These are phyloP conservation scores for Centella asiatica DNA, from an alignment of 129 eudicot genomes.

Conservation along the genomic window DNA sequence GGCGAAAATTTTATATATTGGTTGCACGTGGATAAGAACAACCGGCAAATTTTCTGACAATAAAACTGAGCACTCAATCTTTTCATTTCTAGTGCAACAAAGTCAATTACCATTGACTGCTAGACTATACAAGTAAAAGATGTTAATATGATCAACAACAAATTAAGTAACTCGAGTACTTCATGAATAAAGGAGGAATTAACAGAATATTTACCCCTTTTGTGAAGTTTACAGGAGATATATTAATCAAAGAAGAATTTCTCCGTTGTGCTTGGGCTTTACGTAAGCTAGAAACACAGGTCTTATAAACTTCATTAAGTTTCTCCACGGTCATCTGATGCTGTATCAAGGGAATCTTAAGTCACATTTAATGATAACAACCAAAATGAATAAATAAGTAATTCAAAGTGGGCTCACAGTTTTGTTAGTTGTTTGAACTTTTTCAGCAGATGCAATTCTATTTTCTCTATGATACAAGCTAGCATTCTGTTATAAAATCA, in stretches of 20 bases:
- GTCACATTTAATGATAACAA: conserved; percentile 2
- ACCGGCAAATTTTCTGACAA: too few species aligned
- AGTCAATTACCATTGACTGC: background rate
- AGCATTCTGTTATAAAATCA: conserved; percentile 27
- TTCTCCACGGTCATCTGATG: conserved; percentile 41
- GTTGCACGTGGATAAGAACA: too few species aligned
- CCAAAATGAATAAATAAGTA: conserved; percentile 2
- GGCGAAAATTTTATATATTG: too few species aligned
- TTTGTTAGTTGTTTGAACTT: conserved; percentile 21
- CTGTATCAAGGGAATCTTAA: conserved; percentile 7
- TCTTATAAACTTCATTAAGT: conserved; percentile 50
- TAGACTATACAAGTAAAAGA: background rate
- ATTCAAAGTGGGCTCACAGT: conserved; percentile 28
- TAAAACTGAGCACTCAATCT: too few species aligned
- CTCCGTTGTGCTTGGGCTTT: conserved; percentile 53
- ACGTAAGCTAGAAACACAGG: conserved; percentile 54
- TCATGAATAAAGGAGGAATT: background rate
- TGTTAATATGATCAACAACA: too few species aligned
- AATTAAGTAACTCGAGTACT: background rate
- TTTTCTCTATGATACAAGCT: conserved; percentile 9
- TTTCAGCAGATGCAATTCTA: conserved; percentile 12
- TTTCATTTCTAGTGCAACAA: background rate
- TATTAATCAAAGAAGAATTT: conserved; percentile 37
- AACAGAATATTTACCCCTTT: conserved; percentile 52
- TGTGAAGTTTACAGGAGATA: conserved; percentile 74